Conservation (phyloP, 1,139 yeast species). For the Arxiozyma bovina region DNA sequence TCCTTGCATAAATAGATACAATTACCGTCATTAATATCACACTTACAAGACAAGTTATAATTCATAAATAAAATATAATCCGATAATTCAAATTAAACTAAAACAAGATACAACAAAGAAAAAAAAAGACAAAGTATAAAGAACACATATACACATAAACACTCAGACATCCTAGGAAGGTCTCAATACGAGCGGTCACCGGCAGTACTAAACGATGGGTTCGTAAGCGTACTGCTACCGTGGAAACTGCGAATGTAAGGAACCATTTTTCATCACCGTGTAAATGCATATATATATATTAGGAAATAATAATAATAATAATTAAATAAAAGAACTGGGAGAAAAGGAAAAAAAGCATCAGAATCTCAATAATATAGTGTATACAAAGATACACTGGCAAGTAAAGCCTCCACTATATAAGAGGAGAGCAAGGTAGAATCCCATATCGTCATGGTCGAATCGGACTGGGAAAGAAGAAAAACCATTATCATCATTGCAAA, state of each 20-base stretch:
- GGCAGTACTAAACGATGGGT: slow-evolving; percentile 70
- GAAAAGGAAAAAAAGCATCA: slow-evolving; percentile 22
- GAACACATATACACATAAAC: slow-evolving; percentile 10
- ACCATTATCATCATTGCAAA: slow-evolving; percentile 38
- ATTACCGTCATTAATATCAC: no score
- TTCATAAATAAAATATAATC: background rate
- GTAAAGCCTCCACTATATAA: slow-evolving; percentile 45
- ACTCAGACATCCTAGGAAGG: slow-evolving; percentile 61
- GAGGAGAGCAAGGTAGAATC: slow-evolving; percentile 31
- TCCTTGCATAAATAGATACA: background rate
- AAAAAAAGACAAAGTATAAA: background rate
- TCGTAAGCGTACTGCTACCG: slow-evolving; percentile 77
- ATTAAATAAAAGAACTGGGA: slow-evolving; percentile 1
- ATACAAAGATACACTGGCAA: slow-evolving; percentile 63
- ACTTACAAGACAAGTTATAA: background rate
- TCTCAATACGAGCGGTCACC: slow-evolving; percentile 62
- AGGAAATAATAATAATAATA: slow-evolving; percentile 3
- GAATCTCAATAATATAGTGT: slow-evolving; percentile 39
- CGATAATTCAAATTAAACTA: no score
- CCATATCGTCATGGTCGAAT: slow-evolving; percentile 91
- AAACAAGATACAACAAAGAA: background rate
- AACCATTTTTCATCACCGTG: slow-evolving; percentile 62
- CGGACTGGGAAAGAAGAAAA: slow-evolving; percentile 82
- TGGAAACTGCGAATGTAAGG: slow-evolving; percentile 92
- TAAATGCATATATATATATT: slow-evolving; percentile 5